phyloP scores from a whole-genome alignment of 257 asterid genomes.

The Leonotis leonurus region DNA sequence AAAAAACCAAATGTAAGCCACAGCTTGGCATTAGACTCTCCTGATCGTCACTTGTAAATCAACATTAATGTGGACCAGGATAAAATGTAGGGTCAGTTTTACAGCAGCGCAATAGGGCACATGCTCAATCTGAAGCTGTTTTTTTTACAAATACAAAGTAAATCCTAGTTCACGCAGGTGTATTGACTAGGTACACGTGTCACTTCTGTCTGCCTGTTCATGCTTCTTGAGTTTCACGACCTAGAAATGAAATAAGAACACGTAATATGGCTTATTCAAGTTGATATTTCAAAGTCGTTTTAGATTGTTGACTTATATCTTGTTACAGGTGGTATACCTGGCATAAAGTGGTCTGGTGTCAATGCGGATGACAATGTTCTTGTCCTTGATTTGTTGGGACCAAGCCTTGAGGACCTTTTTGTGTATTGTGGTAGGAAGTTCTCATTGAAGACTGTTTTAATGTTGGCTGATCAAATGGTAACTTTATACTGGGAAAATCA shows the following conservation, averaged over 20 bases:
- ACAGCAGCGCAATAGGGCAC: not conserved
- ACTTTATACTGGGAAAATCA: constrained; percentile 15
- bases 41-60: not conserved
- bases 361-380: constrained; percentile 86
- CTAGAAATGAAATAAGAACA: not conserved
- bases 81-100: not conserved
- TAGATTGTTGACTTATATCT: not conserved
- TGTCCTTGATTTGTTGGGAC: constrained; percentile 85
- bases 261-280: not conserved
- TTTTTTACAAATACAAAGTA: not conserved
- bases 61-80: not conserved
- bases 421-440: constrained; percentile 91
- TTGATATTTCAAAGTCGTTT: constrained; percentile 6
- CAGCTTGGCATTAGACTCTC: not conserved
- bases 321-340: constrained; percentile 76
- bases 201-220: not conserved
- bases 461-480: constrained; percentile 98
- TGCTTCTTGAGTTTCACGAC: constrained; percentile 5
- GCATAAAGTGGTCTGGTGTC: constrained; percentile 86
- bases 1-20: not conserved
- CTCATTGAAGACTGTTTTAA: constrained; percentile 76
- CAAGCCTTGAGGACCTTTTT: constrained; percentile 93
- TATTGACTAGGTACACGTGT: not conserved
- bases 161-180: not conserved
- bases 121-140: not conserved